Base-by-base conservation (phyloP, 108 stramenopile species). In the Cyclotella sp. region DNA sequence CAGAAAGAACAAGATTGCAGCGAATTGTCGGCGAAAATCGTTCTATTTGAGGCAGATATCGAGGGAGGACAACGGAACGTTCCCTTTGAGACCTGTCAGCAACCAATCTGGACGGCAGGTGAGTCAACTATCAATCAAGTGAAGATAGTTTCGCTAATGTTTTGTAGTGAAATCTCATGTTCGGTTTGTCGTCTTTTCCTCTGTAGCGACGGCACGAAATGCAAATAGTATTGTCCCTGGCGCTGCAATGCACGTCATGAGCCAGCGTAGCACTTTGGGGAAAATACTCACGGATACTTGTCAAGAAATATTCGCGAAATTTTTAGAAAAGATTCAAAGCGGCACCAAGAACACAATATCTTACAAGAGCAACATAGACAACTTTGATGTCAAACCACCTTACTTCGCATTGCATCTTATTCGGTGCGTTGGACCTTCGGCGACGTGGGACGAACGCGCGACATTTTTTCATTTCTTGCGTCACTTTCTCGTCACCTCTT, bases 161-260 rank as follows among this genome's bases (percentile, higher is more conserved):
- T 30, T n/a, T 1, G 29, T 3, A 39, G 4, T 65, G 10, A n/a
- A 22, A 19, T n/a, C 34, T 52, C 30, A 39, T 40, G 16, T 3
- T 43, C 40, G 6, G 19, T 28, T 59, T 40, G 18, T 39, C 62
- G 24, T 24, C 24, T 18, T 14, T 52, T 21, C n/a, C 26, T 42
- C 28, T 44, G 15, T 41, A 72, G 86, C 86, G 11, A 84, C 86
- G 1, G 86, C 86, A 41, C 58, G 83, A 45, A 87, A 87, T 66
- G 83, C 83, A 21, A 87, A 87, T 45, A 72, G 59, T 30, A 59
- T 87, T 7, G 83, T 80, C 4, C 83, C 83, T 24, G 86, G 81
- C 49, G 83, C 78, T 11, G 51, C 83, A 10, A 84, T 87, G 83
- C 86, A 87, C 43, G 47, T 87, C 46, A 84, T 87, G 73, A 68